Evolutionary conservation across 2,329 filamentous ascomycete genomes (phyloP).

Genomic region (Colletotrichum lini): DNA sequence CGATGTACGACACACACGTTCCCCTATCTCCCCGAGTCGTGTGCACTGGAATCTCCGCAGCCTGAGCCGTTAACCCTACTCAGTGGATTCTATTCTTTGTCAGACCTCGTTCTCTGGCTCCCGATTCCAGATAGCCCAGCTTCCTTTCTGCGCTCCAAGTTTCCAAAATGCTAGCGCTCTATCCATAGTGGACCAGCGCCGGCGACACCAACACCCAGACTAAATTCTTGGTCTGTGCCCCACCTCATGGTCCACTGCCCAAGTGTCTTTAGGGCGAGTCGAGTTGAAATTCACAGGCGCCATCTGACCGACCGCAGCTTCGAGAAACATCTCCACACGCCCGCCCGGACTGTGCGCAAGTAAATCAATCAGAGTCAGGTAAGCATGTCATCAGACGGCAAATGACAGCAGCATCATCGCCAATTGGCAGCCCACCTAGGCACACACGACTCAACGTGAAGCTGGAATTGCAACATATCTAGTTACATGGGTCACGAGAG

Average conservation of each 20-base stretch:
- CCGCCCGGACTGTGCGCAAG: constrained; percentile 24
- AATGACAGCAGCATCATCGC: neutral
- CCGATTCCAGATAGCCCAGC: neutral
- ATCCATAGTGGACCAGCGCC: neutral
- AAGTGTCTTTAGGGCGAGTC: constrained; percentile 1
- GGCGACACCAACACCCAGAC: neutral
- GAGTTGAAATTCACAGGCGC: constrained; percentile 4
- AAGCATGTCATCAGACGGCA: neutral
- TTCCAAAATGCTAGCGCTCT: neutral
- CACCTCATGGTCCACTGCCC: constrained; percentile 7
- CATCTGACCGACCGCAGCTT: constrained; percentile 11
- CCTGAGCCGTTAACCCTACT: neutral
- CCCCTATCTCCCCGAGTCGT: neutral
- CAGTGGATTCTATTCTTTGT: neutral
- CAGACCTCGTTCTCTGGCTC: neutral
- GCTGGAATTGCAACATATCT: neutral
- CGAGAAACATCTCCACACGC: constrained; percentile 27
- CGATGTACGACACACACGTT: neutral
- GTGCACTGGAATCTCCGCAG: neutral
- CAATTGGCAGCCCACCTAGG: neutral
- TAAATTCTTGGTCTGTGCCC: neutral
- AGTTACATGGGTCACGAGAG: too few relatives aligned
- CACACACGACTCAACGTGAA: neutral
- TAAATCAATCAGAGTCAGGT: constrained; percentile 25
- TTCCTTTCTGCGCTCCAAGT: neutral